phyloP scores from a whole-genome alignment of 1,284 basidiomycete species.

The Xerocomus nothofagi region DNA sequence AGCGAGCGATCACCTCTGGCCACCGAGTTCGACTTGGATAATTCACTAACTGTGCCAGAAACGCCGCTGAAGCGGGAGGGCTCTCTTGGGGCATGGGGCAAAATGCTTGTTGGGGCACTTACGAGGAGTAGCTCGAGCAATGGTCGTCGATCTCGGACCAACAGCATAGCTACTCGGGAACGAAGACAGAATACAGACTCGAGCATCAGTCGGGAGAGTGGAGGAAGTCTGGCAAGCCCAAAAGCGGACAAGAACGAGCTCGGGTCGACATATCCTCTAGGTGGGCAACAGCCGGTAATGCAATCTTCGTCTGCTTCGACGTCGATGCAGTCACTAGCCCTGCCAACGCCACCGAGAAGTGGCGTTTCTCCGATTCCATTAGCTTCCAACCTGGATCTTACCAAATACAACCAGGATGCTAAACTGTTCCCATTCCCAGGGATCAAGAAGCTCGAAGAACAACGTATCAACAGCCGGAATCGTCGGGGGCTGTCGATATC shows the following conservation, averaged over 20 bases:
- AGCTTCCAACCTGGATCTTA: conserved; percentile 57
- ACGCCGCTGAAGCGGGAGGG: conserved; percentile 55
- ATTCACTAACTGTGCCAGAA: conserved; percentile 47
- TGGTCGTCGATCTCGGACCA: conserved; percentile 74
- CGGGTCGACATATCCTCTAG: conserved; percentile 41
- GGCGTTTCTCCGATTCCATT: conserved; percentile 70
- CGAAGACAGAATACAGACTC: conserved; percentile 67
- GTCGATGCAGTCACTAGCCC: conserved; percentile 59
- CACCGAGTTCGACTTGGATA: conserved; percentile 59
- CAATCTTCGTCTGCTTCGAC: conserved; percentile 65
- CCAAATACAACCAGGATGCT: conserved; percentile 63
- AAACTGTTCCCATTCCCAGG: conserved; percentile 91
- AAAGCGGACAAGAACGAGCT: conserved; percentile 56
- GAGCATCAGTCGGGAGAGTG: conserved; percentile 72
- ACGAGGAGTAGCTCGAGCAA: conserved; percentile 59
- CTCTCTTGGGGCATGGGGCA: conserved; percentile 67
- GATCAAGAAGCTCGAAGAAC: conserved; percentile 73
- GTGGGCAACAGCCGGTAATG: conserved; percentile 47
- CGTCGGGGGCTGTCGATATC: conserved; percentile 51
- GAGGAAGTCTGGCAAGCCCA: conserved; percentile 60
- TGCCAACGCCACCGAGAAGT: conserved; percentile 51
- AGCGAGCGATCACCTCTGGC: conserved; percentile 54
- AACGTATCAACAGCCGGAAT: conserved; percentile 55
- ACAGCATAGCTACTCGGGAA: conserved; percentile 67
- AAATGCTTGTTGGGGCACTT: conserved; percentile 34